phyloP scores from a whole-genome alignment of 108 stramenopile genomes.

The Cylindrotheca closterium region DNA sequence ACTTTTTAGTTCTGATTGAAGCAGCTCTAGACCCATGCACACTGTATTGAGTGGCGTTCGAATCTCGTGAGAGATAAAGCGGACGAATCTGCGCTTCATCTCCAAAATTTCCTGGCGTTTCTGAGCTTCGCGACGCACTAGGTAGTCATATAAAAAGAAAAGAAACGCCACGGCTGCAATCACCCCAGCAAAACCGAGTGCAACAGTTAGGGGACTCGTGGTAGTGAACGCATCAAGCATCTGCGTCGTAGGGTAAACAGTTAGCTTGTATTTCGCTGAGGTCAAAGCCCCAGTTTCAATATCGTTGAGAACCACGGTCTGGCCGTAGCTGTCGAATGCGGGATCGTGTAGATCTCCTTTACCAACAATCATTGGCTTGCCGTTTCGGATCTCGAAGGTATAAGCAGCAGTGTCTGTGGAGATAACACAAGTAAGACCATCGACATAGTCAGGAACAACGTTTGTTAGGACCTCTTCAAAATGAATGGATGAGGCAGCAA shows the following conservation, averaged over 20 bases:
- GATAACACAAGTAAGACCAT: constrained; percentile 25
- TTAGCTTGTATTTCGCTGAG: constrained; percentile 6
- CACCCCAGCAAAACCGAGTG: constrained; percentile 24
- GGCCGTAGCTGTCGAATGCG: constrained; percentile 1
- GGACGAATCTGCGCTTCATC: constrained; percentile 37
- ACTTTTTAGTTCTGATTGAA: constrained; percentile 23
- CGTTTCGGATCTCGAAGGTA: constrained; percentile 19
- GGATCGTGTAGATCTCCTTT: constrained; percentile 36
- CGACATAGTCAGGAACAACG: constrained; percentile 23
- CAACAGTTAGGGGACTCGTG: constrained; percentile 26
- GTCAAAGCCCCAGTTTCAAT: neutral
- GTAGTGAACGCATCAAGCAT: constrained; percentile 28
- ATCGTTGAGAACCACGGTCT: constrained; percentile 8
- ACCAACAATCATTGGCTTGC: constrained; percentile 5
- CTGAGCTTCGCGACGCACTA: constrained; percentile 27
- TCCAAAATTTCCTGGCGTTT: constrained; percentile 27
- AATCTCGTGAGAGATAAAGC: constrained; percentile 41
- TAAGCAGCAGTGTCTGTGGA: constrained; percentile 7
- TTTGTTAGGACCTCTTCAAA: constrained; percentile 20
- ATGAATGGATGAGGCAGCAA: constrained; percentile 9
- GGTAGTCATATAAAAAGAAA: constrained; percentile 46
- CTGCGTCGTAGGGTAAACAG: constrained; percentile 31
- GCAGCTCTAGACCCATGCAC: constrained; percentile 41
- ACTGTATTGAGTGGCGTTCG: constrained; percentile 50
- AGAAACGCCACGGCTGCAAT: constrained; percentile 23